Evolutionary conservation across 2,329 filamentous ascomycete genomes (phyloP), one percentile per base, ranked within the genome.

Genomic region (Spiromastix sp.): DNA sequence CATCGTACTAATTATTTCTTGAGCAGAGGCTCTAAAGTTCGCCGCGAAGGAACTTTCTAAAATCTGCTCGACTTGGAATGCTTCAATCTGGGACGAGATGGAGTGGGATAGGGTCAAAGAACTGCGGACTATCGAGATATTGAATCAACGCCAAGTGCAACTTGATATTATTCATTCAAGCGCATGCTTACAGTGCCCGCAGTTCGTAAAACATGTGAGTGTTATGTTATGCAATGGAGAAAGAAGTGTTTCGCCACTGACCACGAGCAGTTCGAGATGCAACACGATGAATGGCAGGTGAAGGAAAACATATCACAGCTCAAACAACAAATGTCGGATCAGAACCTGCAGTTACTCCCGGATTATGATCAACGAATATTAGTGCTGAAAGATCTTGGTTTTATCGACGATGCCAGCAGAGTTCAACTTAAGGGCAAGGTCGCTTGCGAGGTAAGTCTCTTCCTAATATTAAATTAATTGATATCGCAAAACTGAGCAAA

Each of bases 341-440:
- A 96, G 56, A 96, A 96, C 53, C 74, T 98, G 2, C 87, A 95
- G 53, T 73, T 98, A 4, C 73, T 98, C 7, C 91, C 91, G 0
- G 91, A 98, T 60, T 98, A 98, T 54, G 84, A 96, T 54, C 91
- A 96, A 61, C 81, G 91, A 32, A 85, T 96, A 24, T 77, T 81
- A 43, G 91, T 98, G 0, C 71, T 98, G 30, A 87, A 85, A 55
- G 87, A 96, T 47, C 74, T 98, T 5, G 81, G 78, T 4, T 98
- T 98, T 56, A 82, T 98, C 47, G 91, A 98, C 50, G 78, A 82
- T 3, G 77, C 81, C 29, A 80, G 79, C 4, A 79, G 89, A 15
- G 93, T 98, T 25, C 84, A 93, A 62, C 74, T 98, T 43, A 98
- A 98, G 63, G 91, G 91, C 59, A 96, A 96, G 59, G 91, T 98